phyloP scores from a whole-genome alignment of 345 rosid species.

The Rhizophora mangle region DNA sequence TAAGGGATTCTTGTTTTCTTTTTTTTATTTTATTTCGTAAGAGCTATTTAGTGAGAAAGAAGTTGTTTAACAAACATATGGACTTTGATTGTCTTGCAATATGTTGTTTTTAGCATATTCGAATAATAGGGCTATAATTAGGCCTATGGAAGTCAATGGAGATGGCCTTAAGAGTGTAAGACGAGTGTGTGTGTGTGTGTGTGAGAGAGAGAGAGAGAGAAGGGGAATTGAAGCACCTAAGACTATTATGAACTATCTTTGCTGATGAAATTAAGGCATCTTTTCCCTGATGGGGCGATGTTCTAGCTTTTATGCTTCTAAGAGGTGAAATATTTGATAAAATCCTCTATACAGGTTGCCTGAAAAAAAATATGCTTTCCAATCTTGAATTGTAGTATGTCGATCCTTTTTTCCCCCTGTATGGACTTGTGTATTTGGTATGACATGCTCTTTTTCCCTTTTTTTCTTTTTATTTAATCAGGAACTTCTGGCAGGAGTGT shows the following conservation, averaged over 20 bases:
- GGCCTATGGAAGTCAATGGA: not conserved
- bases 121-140: not conserved
- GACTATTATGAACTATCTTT: not conserved
- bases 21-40: not conserved
- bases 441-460: conserved; percentile 1
- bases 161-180: not conserved
- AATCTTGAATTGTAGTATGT: not conserved
- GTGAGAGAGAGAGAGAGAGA: too few relatives aligned
- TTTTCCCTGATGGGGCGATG: not conserved
- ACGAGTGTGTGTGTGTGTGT: not conserved
- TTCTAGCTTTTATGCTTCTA: not conserved
- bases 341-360: not conserved
- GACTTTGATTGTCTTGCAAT: not conserved
- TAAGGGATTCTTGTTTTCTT: too few relatives aligned
- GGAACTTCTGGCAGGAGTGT: conserved; percentile 35
- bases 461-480: conserved; percentile 13
- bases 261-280: not conserved
- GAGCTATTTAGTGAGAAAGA: not conserved
- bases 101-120: not conserved
- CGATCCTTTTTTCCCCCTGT: not conserved
- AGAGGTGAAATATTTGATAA: not conserved
- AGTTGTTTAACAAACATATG: not conserved
- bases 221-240: not conserved
- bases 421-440: conserved; percentile 8
- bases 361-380: not conserved